These are phyloP conservation scores for Fabrea salina DNA, from an alignment of 169 alveolate species.

Conservation along the genomic window DNA sequence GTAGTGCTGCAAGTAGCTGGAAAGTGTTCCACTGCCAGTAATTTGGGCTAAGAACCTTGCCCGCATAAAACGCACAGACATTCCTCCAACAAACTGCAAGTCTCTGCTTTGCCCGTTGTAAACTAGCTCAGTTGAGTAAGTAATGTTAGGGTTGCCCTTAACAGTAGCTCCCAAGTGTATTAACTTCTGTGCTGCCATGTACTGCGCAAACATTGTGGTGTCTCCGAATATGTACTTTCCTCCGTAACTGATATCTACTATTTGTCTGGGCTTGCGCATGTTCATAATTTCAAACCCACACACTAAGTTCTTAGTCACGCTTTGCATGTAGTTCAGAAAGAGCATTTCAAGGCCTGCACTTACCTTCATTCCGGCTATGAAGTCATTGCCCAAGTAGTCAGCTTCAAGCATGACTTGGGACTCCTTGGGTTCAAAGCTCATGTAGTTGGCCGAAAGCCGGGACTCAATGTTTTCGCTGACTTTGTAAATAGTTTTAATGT, in stretches of 20 bases:
- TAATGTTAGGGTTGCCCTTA: background rate
- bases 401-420: constrained; percentile 12
- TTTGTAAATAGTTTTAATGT: background rate
- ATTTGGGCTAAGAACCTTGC: constrained; percentile 14
- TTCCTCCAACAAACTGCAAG: background rate
- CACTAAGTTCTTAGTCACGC: background rate
- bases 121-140: constrained; percentile 15
- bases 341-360: background rate
- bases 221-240: background rate
- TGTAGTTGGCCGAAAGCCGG: constrained; percentile 18
- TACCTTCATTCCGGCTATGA: background rate
- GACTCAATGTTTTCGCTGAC: background rate
- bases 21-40: background rate
- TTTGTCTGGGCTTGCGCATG: background rate
- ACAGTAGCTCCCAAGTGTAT: constrained; percentile 13
- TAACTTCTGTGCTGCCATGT: background rate
- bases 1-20: background rate
- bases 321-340: background rate
- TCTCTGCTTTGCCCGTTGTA: background rate
- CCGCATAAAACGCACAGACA: background rate
- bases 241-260: background rate
- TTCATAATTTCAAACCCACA: background rate
- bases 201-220: background rate
- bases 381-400: constrained; percentile 25
- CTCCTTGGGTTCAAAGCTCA: background rate